Evolutionary conservation across 2,329 filamentous ascomycete species (phyloP), one percentile per base, ranked within the genome.

Genomic region (Chrysoporthe austroafricana): DNA sequence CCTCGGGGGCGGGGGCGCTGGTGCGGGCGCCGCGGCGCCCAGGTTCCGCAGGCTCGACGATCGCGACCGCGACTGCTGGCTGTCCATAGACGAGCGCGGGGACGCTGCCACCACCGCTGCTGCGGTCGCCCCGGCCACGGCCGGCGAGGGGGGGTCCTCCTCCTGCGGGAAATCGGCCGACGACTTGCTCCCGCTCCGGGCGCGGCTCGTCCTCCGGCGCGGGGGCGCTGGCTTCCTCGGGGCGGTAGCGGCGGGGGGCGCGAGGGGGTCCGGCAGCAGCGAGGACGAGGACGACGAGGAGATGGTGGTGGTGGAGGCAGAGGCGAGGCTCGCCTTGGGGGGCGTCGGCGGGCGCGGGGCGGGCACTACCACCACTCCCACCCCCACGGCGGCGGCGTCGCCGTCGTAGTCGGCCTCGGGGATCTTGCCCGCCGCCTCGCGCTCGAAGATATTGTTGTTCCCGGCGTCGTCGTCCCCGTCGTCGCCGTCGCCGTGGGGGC

Each of bases 1-100:
- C 57, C 86, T 80, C 9, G 86, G 85, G 1, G 86, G 86, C 21
- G 87, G 86, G 18, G 86, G 86, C 9, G 83, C 81, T 18, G 86
- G 86, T 11, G 83, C 81, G 0, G 85, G 86, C 0, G 79, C 81
- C 64, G 78, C 77, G 21, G 76, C 73, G 66, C 77, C 78, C 62
- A 79, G 76, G 21, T 61, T 61, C 52, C 82, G 82, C 44, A 81
- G 72, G 69, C 81, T 84, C 26, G 82, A 82, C 4, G 83, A 77
- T 8, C 82, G 80, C 1, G 83, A 83, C 8, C 82, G 80, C 1
- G 83, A 83, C 4, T 79, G 76, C 5, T 76, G 79, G 8, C 85
- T 86, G n/a, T 86, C 84, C 9, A 82, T 64, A 0, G 85, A 87
- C 11, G 84, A 83, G 2, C 84, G 81, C 5, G 80, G 77, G 18